These are phyloP conservation scores for Moricandia moricandioides DNA, from an alignment of 345 rosid species.

Conservation along the genomic window DNA sequence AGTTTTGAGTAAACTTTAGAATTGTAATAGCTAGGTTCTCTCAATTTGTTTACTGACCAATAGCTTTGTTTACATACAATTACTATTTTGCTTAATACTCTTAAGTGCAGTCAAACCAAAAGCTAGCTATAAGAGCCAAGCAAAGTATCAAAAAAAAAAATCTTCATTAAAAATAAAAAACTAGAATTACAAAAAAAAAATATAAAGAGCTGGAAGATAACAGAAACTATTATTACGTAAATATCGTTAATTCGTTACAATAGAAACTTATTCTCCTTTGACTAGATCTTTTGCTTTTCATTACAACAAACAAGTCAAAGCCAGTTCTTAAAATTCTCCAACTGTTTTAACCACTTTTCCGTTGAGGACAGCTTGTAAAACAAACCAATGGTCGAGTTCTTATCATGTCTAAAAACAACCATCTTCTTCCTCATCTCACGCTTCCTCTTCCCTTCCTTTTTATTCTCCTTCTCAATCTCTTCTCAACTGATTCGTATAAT, in stretches of 20 bases:
- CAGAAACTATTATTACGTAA: background rate
- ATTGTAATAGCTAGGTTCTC: too few relatives aligned
- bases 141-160: too few relatives aligned
- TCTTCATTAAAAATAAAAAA: too few relatives aligned
- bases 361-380: conserved; percentile 10
- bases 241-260: conserved; percentile 8
- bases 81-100: too few relatives aligned
- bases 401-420: conserved; percentile 31
- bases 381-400: conserved; percentile 25
- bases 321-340: background rate
- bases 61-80: too few relatives aligned
- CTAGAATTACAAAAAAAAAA: background rate
- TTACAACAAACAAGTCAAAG: background rate
- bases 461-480: conserved; percentile 17
- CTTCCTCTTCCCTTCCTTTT: conserved; percentile 24
- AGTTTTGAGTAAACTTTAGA: too few relatives aligned
- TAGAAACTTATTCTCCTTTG: background rate
- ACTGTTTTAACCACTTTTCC: conserved; percentile 6
- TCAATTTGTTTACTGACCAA: too few relatives aligned
- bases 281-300: background rate
- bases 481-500: conserved; percentile 6
- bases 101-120: too few relatives aligned
- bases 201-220: background rate
- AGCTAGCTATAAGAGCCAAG: too few relatives aligned
- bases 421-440: conserved; percentile 31